A percentile compares a stretch with the other conserved stretches of the same genome.
phyloP scores from a whole-genome alignment of 2,329 filamentous ascomycete genomes.

The Eutypella sp. region DNA sequence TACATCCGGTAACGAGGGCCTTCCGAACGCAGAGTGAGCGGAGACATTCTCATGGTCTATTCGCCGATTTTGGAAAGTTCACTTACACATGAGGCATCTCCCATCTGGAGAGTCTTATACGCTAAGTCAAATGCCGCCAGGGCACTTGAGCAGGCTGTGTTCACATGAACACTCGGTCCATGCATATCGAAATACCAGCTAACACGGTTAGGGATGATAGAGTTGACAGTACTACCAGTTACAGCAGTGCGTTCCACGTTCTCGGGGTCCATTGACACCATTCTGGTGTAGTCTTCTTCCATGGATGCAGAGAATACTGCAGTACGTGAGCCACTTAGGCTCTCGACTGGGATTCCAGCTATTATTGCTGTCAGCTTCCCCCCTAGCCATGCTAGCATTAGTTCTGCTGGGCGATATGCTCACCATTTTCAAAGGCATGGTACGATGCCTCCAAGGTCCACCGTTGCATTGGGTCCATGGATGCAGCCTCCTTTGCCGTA shows the following conservation, averaged over 20 bases:
- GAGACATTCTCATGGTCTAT: not conserved
- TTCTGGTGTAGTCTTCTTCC: constrained; percentile 17
- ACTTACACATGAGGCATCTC: constrained; percentile 19
- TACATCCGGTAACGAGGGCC: constrained; percentile 30
- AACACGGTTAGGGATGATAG: not conserved
- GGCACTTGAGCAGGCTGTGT: not conserved
- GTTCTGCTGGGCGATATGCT: not conserved
- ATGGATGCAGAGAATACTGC: constrained; percentile 3
- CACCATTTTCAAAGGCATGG: constrained; percentile 33
- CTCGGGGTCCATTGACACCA: constrained; percentile 15
- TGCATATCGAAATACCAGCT: not conserved
- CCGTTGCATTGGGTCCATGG: constrained; percentile 35
- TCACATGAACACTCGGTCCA: not conserved
- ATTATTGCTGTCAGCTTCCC: not conserved
- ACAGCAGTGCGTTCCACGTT: constrained; percentile 6
- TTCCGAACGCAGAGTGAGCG: constrained; percentile 2
- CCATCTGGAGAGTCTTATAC: constrained; percentile 15
- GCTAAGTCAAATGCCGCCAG: constrained; percentile 6
- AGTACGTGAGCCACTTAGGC: not conserved
- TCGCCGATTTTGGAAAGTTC: constrained; percentile 2
- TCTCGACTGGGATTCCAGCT: constrained; percentile 1
- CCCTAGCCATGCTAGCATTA: not conserved
- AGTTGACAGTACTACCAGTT: not conserved
- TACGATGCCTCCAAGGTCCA: constrained; percentile 30
- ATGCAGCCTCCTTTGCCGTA: constrained; percentile 27